Base-by-base conservation (phyloP, 805 yeast species). In the Starmerella floricola region DNA sequence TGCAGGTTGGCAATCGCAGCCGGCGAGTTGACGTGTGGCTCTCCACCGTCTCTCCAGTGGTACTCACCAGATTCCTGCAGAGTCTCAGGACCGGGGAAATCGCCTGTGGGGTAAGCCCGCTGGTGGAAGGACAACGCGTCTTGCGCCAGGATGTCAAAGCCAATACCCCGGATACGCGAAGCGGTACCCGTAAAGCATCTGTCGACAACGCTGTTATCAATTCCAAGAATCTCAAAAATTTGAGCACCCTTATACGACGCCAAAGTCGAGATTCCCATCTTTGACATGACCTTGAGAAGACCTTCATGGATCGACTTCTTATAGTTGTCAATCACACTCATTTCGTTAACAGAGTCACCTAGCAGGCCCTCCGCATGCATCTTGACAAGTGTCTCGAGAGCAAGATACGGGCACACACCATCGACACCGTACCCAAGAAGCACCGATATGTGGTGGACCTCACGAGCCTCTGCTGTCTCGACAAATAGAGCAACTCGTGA, bases 161-260 rank as follows among this genome's bases (percentile, higher is more conserved):
- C 87, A 42, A 86, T 76, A 72, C 98, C 98, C 60, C 77, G 79
- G 57, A 88, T 87, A 70, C 98, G 76, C 19, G 96, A 86, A 11
- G 98, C 95, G 32, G 98, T 91, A 58, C 96, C 96, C 15, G 93
- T 83, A 63, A 88, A 88, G 66, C 97, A 91, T 54, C 86, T 71
- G 69, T 88, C 96, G 52, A 88, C 82, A 38, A 88, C 96, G 8
- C 94, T 78, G 65, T 87, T 85, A 62, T 91, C 96, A 48, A 88
- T 78, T 63, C 98, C 98, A 48, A 88, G 69, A 38, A 95, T 95
- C 65, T 88, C 98, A 61, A 91, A 88, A 58, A 88, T 91, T 68
- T 88, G 98, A 23, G 98, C 98, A 64, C 97, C 97, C 67, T 88
- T 88, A 67, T 88, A 88, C n/a, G 95, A 84, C 11, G 96, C 95